phyloP scores from a whole-genome alignment of 441 rosid genomes.

The Aleurites moluccanus region DNA sequence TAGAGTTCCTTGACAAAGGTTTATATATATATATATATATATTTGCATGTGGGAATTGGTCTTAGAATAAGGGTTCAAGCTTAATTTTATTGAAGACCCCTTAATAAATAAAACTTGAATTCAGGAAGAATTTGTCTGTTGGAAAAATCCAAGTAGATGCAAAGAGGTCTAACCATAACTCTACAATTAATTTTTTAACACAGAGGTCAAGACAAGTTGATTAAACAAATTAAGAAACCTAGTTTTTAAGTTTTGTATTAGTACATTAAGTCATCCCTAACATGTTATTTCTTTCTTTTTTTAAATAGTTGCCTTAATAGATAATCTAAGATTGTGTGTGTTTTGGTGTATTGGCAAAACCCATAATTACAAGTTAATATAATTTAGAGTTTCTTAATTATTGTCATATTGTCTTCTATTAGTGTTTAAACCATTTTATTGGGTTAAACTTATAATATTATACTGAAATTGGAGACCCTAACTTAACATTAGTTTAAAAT shows the following conservation, averaged over 20 bases:
- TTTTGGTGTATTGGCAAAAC: background rate
- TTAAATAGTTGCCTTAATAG: slow-evolving; percentile 4
- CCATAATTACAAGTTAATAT: slow-evolving; percentile 10
- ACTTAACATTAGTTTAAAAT: background rate
- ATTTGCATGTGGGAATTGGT: slow-evolving; percentile 15
- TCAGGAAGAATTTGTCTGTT: slow-evolving; percentile 31
- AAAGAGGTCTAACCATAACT: slow-evolving; percentile 10
- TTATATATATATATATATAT: background rate
- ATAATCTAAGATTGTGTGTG: slow-evolving; percentile 22
- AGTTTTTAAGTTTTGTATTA: slow-evolving; percentile 20
- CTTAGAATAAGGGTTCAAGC: slow-evolving; percentile 15
- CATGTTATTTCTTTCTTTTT: background rate
- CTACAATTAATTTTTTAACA: slow-evolving; percentile 13
- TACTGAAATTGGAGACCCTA: background rate
- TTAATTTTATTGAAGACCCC: background rate
- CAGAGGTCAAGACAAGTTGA: slow-evolving; percentile 26
- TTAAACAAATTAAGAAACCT: slow-evolving; percentile 12
- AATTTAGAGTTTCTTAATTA: background rate
- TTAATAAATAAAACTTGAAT: slow-evolving; percentile 24
- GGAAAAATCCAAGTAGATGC: slow-evolving; percentile 26
- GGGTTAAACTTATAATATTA: background rate
- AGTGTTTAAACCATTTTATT: slow-evolving; percentile 18
- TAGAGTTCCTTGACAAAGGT: too few relatives aligned
- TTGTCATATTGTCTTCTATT: background rate
- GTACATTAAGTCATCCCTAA: slow-evolving; percentile 20